Evolutionary conservation across 257 asterid genomes (phyloP), one percentile per base, ranked within the genome.

Genomic region (Schizonepeta tenuifolia): DNA sequence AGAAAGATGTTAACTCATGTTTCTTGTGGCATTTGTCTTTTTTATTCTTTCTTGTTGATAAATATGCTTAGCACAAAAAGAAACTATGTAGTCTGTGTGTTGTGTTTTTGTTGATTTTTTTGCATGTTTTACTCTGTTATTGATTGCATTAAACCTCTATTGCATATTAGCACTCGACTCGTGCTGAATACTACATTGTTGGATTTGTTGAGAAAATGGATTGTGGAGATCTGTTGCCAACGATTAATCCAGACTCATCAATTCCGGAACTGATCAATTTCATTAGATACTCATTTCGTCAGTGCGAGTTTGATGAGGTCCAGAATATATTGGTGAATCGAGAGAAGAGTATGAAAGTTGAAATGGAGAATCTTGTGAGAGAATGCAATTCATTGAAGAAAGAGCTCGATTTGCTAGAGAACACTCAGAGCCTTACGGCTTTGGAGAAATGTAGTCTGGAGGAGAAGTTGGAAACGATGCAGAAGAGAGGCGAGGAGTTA

Each of bases 191-290:
- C 31, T 22, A 12, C 33, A 31, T 50, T 61, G 53, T 41, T 64
- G 51, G 31, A 33, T 53, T 64, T 41, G 7, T 56, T 38, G 22
- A 13, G 21, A 69, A 50, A 72, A 57, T 72, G 81, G 51, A 10
- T 10, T 18, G 24, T 3, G 24, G 71, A 46, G 9, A 33, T 33
- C 14, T 11, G 21, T 7, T 35, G 18, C 15, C 22, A 6, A 57
- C 20, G 1, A 0, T 38, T 15, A 15, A n/a, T 57, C 44, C 33
- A 9, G 65, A 56, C 11, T 54, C 78, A 7, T 38, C 83, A 3
- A 66, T 87, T 49, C 26, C 76, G 1, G 86, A 81, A 21, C 72
- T 83, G 60, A 70, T 87, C 1, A 33, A 66, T 3, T 31, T 31
- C 33, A 35, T 78, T 7, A 69, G 20, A 22, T 18, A 56, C 43